Base-by-base conservation (phyloP, 1,139 yeast species). In the Casaregolazyma lundiana region DNA sequence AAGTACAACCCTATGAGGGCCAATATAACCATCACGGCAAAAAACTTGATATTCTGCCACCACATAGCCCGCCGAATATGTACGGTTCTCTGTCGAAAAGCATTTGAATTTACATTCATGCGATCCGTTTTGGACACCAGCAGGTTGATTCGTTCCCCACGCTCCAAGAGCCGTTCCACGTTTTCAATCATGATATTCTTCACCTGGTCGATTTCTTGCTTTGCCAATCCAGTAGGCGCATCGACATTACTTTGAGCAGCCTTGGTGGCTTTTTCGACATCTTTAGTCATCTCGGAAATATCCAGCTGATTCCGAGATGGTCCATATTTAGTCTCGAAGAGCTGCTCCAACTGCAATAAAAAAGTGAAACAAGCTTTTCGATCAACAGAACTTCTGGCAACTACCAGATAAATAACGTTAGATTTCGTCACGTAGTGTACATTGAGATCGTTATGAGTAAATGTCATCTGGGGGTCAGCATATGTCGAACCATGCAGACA, bases 61-160 rank as follows among this genome's bases (percentile, higher is more conserved):
- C 69, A 64, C 79, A 88, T 76, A 50, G 72, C 74, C 41, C 87
- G 68, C 57, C 78, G 78, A 32, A 87, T 76, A 45, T 73, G 73
- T 22, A 77, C 78, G 0, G 96, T 85, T 50, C 81, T 74, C 54
- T 83, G 80, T 54, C 87, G 81, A 61, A 89, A 89, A 39, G 84
- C 77, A 66, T 73, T 77, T 4, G 95, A 79, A 30, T 80, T 77
- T 22, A 76, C 73, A 54, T 84, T 86, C 64, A 88, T 73, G 46
- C 81, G 72, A 53, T 85, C 86, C 1, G 96, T 88, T 62, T 89
- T 89, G 61, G 83, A 85, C 15, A 88, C 95, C 51, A 89, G 71
- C 43, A 77, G 66, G 52, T 80, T 79, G 50, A 89, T 79, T 49
- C 86, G 75, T 58, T 88, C 96, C 9, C 95, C 96, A 47, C 97